Evolutionary conservation across 306 rosid species (phyloP), one percentile per base, ranked within the genome.

Genomic region (Prunus mongolica): DNA sequence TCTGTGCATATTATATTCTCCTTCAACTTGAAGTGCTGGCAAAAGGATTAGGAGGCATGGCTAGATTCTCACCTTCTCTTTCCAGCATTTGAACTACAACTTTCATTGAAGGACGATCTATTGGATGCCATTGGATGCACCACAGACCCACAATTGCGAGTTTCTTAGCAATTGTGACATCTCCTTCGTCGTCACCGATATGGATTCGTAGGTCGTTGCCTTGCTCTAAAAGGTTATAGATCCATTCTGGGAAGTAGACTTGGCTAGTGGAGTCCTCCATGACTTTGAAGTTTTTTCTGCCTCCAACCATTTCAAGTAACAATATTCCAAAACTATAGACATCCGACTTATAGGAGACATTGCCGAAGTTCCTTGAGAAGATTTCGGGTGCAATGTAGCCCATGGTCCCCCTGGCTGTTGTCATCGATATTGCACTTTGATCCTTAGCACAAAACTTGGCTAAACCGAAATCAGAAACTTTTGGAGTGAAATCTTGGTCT

Each of bases 361-460:
- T 78, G 1, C 85, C 79, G 49, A 81, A 84, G 57, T 81, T 84
- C 30, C 83, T 8, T 1, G 81, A 84, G 50, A 84, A 65, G n/a
- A 84, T 83, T 69, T 81, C 87, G 0, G 80, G 83, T 19, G 85
- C 83, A 34, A 81, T 84, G 54, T 84, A 84, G 1, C 87, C 87
- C 25, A 74, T 3, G 12, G 87, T 81, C 24, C 87, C 85, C 51
- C 81, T 81, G 0, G 74, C 81, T 5, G 85, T 22, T 5, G 83
- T 84, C 70, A 84, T 78, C 0, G 85, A 81, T 3, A 81, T 83
- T 5, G 54, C 24, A 49, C 83, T 84, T 57, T 71, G 83, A 19
- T 81, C 83, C 55, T 73, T 84, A 0, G 81, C 75, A 47, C 83
- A 84, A 51, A 84, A 75, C 44, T 84, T 84, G 38, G 85, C 81